These are phyloP conservation scores for Saccharomycopsis amapae DNA, from an alignment of 805 yeast genomes.

Conservation along the genomic window DNA sequence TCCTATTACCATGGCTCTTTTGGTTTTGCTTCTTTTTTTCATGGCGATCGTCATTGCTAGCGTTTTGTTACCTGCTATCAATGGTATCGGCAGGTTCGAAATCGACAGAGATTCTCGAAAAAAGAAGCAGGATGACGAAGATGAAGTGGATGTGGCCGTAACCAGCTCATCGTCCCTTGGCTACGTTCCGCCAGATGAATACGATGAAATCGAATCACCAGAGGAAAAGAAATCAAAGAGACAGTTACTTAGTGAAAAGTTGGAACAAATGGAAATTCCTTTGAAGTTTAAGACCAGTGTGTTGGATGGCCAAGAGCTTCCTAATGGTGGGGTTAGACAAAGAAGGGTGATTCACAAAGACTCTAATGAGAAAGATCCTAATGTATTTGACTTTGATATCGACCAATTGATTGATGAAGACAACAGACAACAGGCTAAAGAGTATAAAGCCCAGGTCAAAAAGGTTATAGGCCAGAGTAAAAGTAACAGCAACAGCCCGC, in stretches of 20 bases:
- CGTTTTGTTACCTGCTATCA: conserved; percentile 16
- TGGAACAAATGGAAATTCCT: conserved; percentile 16
- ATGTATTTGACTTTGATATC: conserved; percentile 40
- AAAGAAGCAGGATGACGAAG: not conserved
- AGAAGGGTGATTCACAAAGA: conserved; percentile 5
- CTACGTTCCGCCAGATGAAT: conserved; percentile 21
- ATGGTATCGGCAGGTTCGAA: conserved; percentile 19
- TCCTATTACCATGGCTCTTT: conserved; percentile 11
- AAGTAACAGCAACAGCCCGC: not conserved
- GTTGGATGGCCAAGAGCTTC: conserved; percentile 3
- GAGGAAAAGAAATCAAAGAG: conserved; percentile 3
- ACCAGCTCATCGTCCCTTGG: not conserved
- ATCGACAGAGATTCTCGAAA: conserved; percentile 11
- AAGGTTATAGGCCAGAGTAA: conserved; percentile 1
- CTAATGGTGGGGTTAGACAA: conserved; percentile 6
- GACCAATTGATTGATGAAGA: conserved; percentile 40
- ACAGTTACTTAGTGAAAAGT: conserved; percentile 10
- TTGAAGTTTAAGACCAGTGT: conserved; percentile 16
- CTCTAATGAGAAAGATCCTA: conserved; percentile 32
- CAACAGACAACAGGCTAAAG: conserved; percentile 26
- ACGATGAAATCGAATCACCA: conserved; percentile 8
- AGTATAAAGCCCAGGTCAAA: conserved; percentile 23
- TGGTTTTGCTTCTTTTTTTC: conserved; percentile 11
- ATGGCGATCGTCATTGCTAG: conserved; percentile 11
- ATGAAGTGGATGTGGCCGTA: not conserved